phyloP scores from a whole-genome alignment of 805 yeast species.

The Candida vartiovaarae region DNA sequence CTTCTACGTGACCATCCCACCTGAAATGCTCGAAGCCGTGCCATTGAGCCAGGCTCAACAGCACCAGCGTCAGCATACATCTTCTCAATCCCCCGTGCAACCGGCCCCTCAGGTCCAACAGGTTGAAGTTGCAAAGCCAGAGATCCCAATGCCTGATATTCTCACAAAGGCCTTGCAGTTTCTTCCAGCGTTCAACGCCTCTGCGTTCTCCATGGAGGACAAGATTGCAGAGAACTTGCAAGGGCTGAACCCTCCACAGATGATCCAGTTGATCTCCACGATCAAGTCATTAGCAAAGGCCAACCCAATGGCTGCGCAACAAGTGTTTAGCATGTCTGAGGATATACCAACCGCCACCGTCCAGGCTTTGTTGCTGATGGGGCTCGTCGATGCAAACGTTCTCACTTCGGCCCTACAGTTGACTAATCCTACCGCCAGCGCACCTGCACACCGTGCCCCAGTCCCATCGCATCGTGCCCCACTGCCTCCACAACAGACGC shows the following conservation, averaged over 20 bases:
- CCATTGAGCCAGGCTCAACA: constrained; percentile 1
- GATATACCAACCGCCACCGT: constrained; percentile 60
- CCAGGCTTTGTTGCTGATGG: constrained; percentile 72
- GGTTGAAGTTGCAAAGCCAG: constrained; percentile 9
- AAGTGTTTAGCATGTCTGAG: constrained; percentile 46
- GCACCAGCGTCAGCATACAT: not conserved
- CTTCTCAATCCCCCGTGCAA: constrained; percentile 5
- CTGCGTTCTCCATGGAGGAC: constrained; percentile 45
- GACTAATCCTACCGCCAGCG: constrained; percentile 8
- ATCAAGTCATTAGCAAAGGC: constrained; percentile 39
- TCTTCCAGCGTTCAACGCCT: constrained; percentile 42
- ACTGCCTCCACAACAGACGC: constrained; percentile 4
- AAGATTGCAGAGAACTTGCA: constrained; percentile 55
- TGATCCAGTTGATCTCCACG: constrained; percentile 62
- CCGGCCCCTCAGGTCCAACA: not conserved
- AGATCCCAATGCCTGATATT: constrained; percentile 36
- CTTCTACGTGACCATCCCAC: constrained; percentile 50
- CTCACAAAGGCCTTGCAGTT: constrained; percentile 47
- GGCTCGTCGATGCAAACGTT: constrained; percentile 62
- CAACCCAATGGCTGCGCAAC: constrained; percentile 38
- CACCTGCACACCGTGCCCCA: not conserved
- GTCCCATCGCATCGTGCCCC: constrained; percentile 13
- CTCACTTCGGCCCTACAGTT: constrained; percentile 44
- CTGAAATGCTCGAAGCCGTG: constrained; percentile 10
- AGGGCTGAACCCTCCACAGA: constrained; percentile 60